Base-by-base conservation (phyloP, 495 filamentous ascomycete genomes). In the Tuber melanosporum region DNA sequence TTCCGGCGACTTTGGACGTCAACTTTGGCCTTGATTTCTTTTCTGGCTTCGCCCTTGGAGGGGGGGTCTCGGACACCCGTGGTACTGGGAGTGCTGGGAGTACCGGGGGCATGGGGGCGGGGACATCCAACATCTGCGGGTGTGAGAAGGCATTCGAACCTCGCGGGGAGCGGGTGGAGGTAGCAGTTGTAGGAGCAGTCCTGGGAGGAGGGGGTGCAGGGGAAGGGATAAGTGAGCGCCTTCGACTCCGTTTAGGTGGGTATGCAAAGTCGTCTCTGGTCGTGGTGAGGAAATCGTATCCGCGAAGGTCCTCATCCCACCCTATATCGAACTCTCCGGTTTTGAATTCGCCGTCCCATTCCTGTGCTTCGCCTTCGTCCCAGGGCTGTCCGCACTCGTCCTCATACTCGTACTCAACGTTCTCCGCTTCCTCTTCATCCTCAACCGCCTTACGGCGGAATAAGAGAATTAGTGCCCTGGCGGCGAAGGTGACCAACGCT, bases 261-360 rank as follows among this genome's bases (percentile, higher is more conserved):
- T 32, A 3, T 15, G 14, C 12, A 66, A 66, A 32, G 57, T 66
- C 52, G 3, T 57, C 57, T 32, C 57, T 66, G 1, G n/a, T 7
- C 8, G 57, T 66, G 12, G 57, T 2, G 57, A 66, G 32, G 57
- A 66, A 66, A 66, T 66, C 57, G 26, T 66, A 66, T 5, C 57
- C 57, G 0, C 57, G 57, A 32, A 66, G 2, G 26, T 66, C 57
- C 12, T n/a, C 57, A n/a, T 66, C n/a, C 57, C n/a, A 32, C 3
- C 7, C n/a, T 15, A 0, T 32, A n/a, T 9, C 26, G 12, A 66
- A 66, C 6, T 66, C 57, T 10, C 57, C 57, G 3, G n/a, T 66
- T 66, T 66, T 66, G 57, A 66, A 66, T 32, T 66, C 57, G n/a
- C 57, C 57, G n/a, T 32, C 57, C 57, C 57, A 66, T 66, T 66